Evolutionary conservation across 2,329 filamentous ascomycete species (phyloP), one percentile per base, ranked within the genome.

Genomic region (Ceratocystis huliohia): DNA sequence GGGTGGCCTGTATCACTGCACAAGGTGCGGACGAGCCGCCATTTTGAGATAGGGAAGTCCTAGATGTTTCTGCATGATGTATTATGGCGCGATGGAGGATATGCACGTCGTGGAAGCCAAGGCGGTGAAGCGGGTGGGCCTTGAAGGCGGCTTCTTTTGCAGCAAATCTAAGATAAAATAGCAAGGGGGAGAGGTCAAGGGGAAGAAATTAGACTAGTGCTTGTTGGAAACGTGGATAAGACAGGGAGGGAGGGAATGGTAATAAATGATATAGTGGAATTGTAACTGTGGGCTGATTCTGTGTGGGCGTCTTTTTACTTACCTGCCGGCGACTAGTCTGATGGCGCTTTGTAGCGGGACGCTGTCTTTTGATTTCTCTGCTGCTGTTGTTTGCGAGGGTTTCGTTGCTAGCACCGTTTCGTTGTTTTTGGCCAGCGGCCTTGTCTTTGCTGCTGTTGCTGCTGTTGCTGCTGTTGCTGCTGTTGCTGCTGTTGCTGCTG

Each of bases 71-170:
- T 65, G 33, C 5, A 46, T 20, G 5, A 48, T 17, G 6, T 50
- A 53, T 59, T 20, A 65, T 63, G 68, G 25, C 66, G 37, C 37
- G 37, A 41, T 41, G 37, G 37, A 66, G 66, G 59, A 84, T 81
- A 37, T 77, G 70, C 45, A 91, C 80, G 68, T 86, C 81, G 65
- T 87, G 84, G 74, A 85, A 87, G 1, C 79, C 80, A 28, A 91
- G 74, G 25, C 75, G 75, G 6, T 82, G 77, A n/a, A 80, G 77
- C 1, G 82, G 79, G 69, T 88, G 83, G 1, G 88, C 88, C 75
- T 92, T 91, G 70, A 88, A 85, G 64, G 81, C 82, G 1, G 88
- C 88, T 74, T 91, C 89, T 73, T 91, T 91, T 6, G 87, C 88
- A 1, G 88, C 87, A 72, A 86, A 88, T 64, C 84, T 83, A 45